Evolutionary conservation across 306 rosid genomes (phyloP), one percentile per base, ranked within the genome.

Genomic region (Ormosia emarginata): DNA sequence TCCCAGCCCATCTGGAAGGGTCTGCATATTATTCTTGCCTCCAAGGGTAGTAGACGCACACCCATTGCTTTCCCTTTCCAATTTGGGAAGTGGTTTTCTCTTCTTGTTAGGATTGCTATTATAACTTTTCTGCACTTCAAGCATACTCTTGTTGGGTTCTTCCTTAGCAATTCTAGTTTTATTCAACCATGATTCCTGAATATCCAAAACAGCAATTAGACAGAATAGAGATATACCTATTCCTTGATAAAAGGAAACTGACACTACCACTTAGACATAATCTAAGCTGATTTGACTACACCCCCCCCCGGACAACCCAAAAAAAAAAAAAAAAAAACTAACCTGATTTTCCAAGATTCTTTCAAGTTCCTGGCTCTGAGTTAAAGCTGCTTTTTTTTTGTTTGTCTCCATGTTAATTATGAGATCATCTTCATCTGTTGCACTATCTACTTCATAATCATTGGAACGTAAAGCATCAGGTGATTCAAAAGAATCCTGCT

Each of bases 351-450:
- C 79, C 81, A 89, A 82, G 34, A 82, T 70, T 81, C 55, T 87
- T 84, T 81, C 68, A 63, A 80, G 83, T 83, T 87, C 90, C 63
- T 40, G 66, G 71, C 39, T 76, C 47, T 64, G 82, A 43, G 61
- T 78, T 29, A 69, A 69, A 62, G 84, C 41, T 44, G 71, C 11
- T 66, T 83, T 75, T 50, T 44, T 87, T 77, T 71, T 85, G 67
- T 84, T 80, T 3, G 86, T 62, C 67, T 77, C 85, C 53, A 93
- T 83, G 75, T 93, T 93, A 70, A 93, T 87, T 32, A 95, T 84
- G 70, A 95, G 91, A 70, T 82, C 89, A 70, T 93, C 98, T n/a
- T 92, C 94, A 74, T 89, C 92, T 2, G 83, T 53, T 67, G 67
- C 71, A 43, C 89, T 86, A 67, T 79, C 98, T 7, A 44, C 83